Conservation (phyloP, 805 yeast species). For the Sugiyamaella lignohabitans region DNA sequence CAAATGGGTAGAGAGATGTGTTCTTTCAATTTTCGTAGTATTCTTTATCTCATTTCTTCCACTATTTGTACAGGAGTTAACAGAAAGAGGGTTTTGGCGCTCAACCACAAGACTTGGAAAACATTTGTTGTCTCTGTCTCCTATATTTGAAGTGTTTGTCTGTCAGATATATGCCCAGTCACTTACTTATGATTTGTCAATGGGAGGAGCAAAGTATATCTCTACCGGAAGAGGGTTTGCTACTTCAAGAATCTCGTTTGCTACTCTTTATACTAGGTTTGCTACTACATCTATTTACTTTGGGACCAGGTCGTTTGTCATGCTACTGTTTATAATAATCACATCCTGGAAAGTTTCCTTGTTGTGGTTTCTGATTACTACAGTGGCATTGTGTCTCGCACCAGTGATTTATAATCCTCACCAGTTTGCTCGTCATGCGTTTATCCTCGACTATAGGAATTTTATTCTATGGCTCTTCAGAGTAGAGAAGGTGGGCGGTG, state of each 20-base stretch:
- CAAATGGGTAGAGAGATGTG: conserved; percentile 85
- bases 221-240: conserved; percentile 96
- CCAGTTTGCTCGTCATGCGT: conserved; percentile 94
- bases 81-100: conserved; percentile 78
- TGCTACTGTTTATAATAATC: conserved; percentile 66
- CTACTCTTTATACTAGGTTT: conserved; percentile 67
- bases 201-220: conserved; percentile 89
- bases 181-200: conserved; percentile 63
- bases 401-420: conserved; percentile 97
- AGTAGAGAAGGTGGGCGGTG: too few relatives aligned
- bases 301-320: conserved; percentile 63
- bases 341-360: conserved; percentile 93
- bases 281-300: conserved; percentile 69
- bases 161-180: conserved; percentile 88
- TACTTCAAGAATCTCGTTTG: conserved; percentile 68
- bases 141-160: conserved; percentile 89
- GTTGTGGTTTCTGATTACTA: conserved; percentile 95
- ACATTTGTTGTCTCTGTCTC: conserved; percentile 78
- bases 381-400: conserved; percentile 79
- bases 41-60: conserved; percentile 91
- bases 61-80: conserved; percentile 73
- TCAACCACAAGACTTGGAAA: conserved; percentile 63
- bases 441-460: conserved; percentile 93
- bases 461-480: conserved; percentile 80
- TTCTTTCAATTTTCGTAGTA: conserved; percentile 83